phyloP scores from a whole-genome alignment of 202 grass and related monocot species.

The Panicum hallii region DNA sequence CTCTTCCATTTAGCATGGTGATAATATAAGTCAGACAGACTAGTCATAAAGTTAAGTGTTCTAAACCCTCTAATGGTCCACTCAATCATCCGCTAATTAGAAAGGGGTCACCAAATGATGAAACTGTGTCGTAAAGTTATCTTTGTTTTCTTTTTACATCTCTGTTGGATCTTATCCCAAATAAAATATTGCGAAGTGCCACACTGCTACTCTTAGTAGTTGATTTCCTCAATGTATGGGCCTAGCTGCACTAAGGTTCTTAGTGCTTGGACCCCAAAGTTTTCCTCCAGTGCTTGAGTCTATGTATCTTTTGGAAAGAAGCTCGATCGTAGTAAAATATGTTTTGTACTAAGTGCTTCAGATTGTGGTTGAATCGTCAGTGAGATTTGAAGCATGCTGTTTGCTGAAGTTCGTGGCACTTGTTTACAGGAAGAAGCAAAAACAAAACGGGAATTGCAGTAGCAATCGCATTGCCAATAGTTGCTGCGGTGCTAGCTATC shows the following conservation, averaged over 20 bases:
- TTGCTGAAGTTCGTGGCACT: conserved; percentile 22
- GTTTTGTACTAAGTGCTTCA: neutral
- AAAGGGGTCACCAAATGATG: neutral
- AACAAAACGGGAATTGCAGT: conserved; percentile 29
- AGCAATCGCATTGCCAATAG: conserved; percentile 57
- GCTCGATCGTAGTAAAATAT: conserved; percentile 16
- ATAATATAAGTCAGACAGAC: too few species aligned
- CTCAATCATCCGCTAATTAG: neutral
- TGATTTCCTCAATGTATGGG: neutral
- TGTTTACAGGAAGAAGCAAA: conserved; percentile 37
- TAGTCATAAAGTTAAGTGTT: neutral
- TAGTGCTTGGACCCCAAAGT: conserved; percentile 17
- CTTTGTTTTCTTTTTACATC: neutral
- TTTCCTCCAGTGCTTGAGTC: neutral
- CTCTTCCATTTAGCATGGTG: neutral
- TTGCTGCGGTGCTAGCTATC: conserved; percentile 34
- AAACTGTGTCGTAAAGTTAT: neutral
- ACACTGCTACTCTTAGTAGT: neutral
- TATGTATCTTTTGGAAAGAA: conserved; percentile 14
- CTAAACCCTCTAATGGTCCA: neutral
- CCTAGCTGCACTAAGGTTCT: neutral
- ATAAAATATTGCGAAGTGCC: neutral
- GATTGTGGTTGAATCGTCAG: neutral
- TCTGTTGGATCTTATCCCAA: neutral
- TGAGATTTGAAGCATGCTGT: neutral